Evolutionary conservation across 495 filamentous ascomycete genomes (phyloP), one percentile per base, ranked within the genome.

Genomic region (Eremomyces bilateralis): DNA sequence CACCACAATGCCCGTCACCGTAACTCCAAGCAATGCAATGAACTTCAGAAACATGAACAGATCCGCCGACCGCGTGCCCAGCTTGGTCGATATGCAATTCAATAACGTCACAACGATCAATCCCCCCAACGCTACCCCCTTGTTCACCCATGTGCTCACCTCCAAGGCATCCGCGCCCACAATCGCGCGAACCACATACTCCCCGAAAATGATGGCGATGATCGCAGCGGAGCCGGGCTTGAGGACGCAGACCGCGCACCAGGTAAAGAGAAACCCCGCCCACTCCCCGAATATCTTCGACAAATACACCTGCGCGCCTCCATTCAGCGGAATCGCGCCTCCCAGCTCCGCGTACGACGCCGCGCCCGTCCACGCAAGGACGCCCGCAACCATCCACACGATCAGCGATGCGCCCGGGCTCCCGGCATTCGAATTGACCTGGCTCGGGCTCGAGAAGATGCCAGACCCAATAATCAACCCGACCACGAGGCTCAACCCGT

Each of bases 21-120:
- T 84, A 34, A 97, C 79, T 6, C 72, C 83, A 27, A 94, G 51
- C 42, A 97, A 56, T 20, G 82, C 83, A 29, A 91, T 57, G 46
- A 97, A 93, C 52, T 97, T 97, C 52, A 95, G 64, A 54, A 95
- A 81, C 80, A 95, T 85, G 55, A 95, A 77, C 33, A 80, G 53
- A 49, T 97, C 83, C 16, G 83, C 79, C 43, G 84, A 64, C 29
- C 78, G 62, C 2, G 82, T 84, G 18, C 77, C 84, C 10, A 95
- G 56, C 45, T 73, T 76, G 11, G 88, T 97, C 13, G 81, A 91
- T 13, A 91, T 59, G 54, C 81, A 88, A 51, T 95, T 95, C 42
- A 95, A 42, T 25, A 80, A 56, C 0, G 81, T 90, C 31, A 95
- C 80, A 3, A 67, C 13, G 1, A 77, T 45, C 21, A 97, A 56